Evolutionary conservation across 2,329 filamentous ascomycete species (phyloP).

Genomic region (Torrubiella hemipterigena): DNA sequence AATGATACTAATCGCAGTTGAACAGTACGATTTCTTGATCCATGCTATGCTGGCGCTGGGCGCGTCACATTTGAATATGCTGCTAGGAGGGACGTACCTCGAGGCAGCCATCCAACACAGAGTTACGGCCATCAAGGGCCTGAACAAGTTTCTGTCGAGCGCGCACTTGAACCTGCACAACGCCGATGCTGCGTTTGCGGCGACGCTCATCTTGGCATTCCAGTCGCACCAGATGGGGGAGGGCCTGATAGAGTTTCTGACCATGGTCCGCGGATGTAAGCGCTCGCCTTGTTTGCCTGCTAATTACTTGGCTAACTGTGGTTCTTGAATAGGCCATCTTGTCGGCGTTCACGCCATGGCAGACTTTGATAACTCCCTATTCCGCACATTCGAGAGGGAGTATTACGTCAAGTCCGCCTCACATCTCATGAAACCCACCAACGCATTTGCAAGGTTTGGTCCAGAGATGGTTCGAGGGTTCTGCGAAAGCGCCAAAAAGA

Average conservation of each 20-base stretch:
- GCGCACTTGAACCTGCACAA: conserved; percentile 3
- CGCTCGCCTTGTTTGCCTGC: no score
- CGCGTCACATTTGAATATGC: conserved; percentile 5
- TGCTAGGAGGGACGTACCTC: conserved; percentile 1
- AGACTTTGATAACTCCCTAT: conserved; percentile 1
- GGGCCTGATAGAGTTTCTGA: conserved; percentile 5
- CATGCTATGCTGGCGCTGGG: no score
- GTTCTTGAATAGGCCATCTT: conserved; percentile 2
- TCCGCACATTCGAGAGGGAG: conserved; percentile 4
- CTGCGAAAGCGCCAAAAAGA: conserved; percentile 2
- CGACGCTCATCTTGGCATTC: conserved; percentile 4
- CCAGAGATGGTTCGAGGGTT: conserved; percentile 3
- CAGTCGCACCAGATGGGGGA: conserved; percentile 5
- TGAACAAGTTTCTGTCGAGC: conserved; percentile 5
- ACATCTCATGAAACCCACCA: conserved; percentile 2
- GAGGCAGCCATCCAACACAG: conserved; percentile 4
- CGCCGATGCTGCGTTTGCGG: conserved; percentile 6
- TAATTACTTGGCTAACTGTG: background rate
- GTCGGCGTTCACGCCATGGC: conserved; percentile 3
- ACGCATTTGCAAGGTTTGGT: conserved; percentile 2
- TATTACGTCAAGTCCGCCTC: conserved; percentile 1
- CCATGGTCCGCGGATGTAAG: conserved; percentile 6
- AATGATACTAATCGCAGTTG: no score
- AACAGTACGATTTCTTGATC: no score
- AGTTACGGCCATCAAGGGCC: conserved; percentile 4